Conservation (phyloP, 805 yeast species). For the Yarrowia sp. region DNA sequence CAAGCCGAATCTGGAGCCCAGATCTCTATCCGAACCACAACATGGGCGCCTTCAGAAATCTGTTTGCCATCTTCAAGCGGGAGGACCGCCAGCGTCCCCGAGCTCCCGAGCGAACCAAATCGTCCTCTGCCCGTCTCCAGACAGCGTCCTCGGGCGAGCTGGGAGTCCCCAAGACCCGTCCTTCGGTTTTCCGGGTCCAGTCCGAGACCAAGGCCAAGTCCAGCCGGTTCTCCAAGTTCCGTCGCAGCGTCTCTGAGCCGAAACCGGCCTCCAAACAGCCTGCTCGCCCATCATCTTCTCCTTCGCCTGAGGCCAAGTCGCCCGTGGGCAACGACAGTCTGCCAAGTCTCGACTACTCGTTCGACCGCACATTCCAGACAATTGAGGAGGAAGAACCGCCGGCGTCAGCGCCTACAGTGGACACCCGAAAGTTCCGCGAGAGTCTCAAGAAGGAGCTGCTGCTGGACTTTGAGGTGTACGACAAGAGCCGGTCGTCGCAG, state of each 20-base stretch:
- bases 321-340: neutral
- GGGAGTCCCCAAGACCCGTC: neutral
- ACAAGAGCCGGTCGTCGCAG: neutral
- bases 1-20: neutral
- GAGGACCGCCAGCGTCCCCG: constrained; percentile 20
- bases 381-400: neutral
- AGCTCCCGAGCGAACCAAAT: constrained; percentile 14
- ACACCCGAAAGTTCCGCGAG: neutral
- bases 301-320: neutral
- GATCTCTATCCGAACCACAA: neutral
- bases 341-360: constrained; percentile 6
- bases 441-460: constrained; percentile 14
- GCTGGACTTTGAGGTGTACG: neutral
- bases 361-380: constrained; percentile 10
- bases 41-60: constrained; percentile 5
- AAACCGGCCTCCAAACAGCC: neutral
- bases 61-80: neutral
- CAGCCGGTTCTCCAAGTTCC: neutral
- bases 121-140: constrained; percentile 8
- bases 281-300: neutral
- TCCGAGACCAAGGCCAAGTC: neutral
- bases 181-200: neutral
- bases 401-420: neutral
- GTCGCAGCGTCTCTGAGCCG: constrained; percentile 4
- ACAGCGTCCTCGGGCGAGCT: neutral